phyloP scores from a whole-genome alignment of 768 basidiomycete genomes.

The Mycena sanguinolenta region DNA sequence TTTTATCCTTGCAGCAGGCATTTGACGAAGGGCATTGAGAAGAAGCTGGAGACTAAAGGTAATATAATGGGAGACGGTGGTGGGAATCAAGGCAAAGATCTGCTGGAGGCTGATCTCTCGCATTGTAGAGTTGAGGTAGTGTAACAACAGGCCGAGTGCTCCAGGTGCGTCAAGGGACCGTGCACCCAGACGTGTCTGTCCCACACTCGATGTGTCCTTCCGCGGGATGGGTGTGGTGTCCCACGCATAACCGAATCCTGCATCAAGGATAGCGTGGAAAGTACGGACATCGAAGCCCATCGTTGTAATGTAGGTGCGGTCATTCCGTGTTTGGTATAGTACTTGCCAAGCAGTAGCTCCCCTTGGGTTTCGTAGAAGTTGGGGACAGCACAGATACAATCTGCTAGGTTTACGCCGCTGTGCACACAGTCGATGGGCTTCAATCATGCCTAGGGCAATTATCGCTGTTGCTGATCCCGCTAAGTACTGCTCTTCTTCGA shows the following conservation, averaged over 20 bases:
- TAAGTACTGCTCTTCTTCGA: not conserved
- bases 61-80: not conserved
- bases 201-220: not conserved
- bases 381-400: slow-evolving; percentile 19
- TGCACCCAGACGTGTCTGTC: too few relatives aligned
- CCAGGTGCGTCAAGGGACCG: too few relatives aligned
- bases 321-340: slow-evolving; percentile 37
- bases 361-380: slow-evolving; percentile 41
- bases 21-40: not conserved
- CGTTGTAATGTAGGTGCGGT: too few relatives aligned
- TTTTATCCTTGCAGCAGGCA: not conserved
- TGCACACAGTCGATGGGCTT: not conserved
- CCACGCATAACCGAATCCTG: slow-evolving; percentile 41
- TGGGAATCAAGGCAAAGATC: too few relatives aligned
- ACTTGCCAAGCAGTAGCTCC: slow-evolving; percentile 43
- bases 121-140: too few relatives aligned
- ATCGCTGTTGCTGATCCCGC: not conserved
- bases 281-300: slow-evolving; percentile 44
- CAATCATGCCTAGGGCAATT: too few relatives aligned
- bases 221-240: slow-evolving; percentile 3
- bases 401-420: slow-evolving; percentile 1
- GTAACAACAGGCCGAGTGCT: too few relatives aligned
- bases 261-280: slow-evolving; percentile 42
- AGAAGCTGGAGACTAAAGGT: not conserved
- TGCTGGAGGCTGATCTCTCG: too few relatives aligned